phyloP scores from a whole-genome alignment of 768 basidiomycete genomes.

The Xerocomus potaroensis region DNA sequence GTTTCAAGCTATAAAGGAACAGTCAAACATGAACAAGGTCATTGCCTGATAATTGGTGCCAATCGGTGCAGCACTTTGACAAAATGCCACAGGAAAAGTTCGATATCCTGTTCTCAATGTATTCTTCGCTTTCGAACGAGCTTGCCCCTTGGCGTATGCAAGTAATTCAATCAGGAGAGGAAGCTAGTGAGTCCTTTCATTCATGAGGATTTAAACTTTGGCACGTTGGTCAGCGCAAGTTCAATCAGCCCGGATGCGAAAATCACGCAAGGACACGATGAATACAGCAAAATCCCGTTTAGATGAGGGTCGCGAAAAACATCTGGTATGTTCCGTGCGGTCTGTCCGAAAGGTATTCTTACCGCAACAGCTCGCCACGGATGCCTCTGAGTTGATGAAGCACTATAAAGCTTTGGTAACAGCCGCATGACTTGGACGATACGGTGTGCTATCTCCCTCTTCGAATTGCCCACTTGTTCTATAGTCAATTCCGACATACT shows the following conservation, averaged over 20 bases:
- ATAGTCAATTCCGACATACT: background rate
- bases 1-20: conserved; percentile 6
- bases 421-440: conserved; percentile 21
- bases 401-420: conserved; percentile 38
- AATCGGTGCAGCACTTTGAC: conserved; percentile 4
- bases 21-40: conserved; percentile 17
- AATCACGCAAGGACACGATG: conserved; percentile 34
- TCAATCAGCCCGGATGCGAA: conserved; percentile 30
- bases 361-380: conserved; percentile 31
- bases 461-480: background rate
- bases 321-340: conserved; percentile 25
- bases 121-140: conserved; percentile 28
- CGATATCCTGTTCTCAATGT: conserved; percentile 18
- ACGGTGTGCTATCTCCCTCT: too few relatives aligned
- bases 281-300: conserved; percentile 30
- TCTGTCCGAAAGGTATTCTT: background rate
- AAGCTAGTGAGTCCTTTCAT: conserved; percentile 29
- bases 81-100: conserved; percentile 18
- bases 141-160: conserved; percentile 30
- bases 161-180: conserved; percentile 30
- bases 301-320: conserved; percentile 37
- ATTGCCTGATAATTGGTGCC: background rate
- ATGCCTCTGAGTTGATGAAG: conserved; percentile 38
- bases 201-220: background rate
- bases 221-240: conserved; percentile 25